phyloP scores from a whole-genome alignment of 2,329 filamentous ascomycete species.

The Lecanicillium sp. region DNA sequence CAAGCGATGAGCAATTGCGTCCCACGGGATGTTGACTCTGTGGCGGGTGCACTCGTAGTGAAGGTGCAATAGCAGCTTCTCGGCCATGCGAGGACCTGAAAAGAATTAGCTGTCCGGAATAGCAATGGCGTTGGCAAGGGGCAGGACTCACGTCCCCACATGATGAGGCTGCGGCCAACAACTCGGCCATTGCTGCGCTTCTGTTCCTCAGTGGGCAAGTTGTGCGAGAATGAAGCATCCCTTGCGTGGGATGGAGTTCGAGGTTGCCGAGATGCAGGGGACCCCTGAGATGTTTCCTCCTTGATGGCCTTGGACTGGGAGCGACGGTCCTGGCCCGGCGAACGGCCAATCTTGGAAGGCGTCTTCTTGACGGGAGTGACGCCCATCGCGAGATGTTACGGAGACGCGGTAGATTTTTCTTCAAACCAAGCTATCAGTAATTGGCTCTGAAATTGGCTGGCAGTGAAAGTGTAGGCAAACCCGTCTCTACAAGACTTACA shows the following conservation, averaged over 20 bases:
- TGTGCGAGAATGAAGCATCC: slow-evolving; percentile 4
- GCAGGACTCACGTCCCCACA: slow-evolving; percentile 36
- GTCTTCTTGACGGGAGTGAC: slow-evolving; percentile 16
- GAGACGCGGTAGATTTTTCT: neutral
- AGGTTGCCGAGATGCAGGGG: neutral
- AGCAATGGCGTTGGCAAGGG: neutral
- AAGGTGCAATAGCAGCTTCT: slow-evolving; percentile 37
- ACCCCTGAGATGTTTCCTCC: slow-evolving; percentile 1
- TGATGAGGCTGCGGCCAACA: slow-evolving; percentile 33
- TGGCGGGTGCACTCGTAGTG: slow-evolving; percentile 33
- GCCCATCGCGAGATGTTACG: slow-evolving; percentile 14
- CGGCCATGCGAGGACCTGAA: slow-evolving; percentile 39
- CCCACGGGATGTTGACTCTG: slow-evolving; percentile 33
- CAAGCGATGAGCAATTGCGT: slow-evolving; percentile 34
- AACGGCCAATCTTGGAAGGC: slow-evolving; percentile 17
- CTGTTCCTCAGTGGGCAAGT: slow-evolving; percentile 18
- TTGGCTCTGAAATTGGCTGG: too few species aligned
- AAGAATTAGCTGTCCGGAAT: neutral
- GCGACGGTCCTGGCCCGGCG: slow-evolving; percentile 15
- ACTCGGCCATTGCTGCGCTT: slow-evolving; percentile 24
- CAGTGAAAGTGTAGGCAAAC: too few species aligned
- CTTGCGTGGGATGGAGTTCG: slow-evolving; percentile 1
- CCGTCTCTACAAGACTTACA: too few species aligned
- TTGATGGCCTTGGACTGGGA: slow-evolving; percentile 14
- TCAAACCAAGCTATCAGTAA: neutral